These are phyloP conservation scores for Bipolaris bicolor DNA, from an alignment of 2,329 filamentous ascomycete species.

Conservation along the genomic window DNA sequence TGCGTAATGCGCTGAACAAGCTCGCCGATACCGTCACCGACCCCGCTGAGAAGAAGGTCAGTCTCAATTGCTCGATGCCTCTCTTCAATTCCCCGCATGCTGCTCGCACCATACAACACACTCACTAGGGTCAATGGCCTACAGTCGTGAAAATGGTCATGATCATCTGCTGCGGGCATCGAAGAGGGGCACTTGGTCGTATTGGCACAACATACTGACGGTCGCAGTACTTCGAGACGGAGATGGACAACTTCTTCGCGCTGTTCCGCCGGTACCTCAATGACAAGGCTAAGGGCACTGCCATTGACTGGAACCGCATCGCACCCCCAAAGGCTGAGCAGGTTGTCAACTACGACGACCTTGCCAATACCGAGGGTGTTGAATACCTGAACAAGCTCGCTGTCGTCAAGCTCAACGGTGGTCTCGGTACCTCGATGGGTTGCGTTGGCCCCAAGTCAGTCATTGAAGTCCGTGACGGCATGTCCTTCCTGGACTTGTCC, in stretches of 20 bases:
- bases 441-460: conserved; percentile 99
- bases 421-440: conserved; percentile 99
- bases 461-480: conserved; percentile 98
- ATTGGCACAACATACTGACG: conserved; percentile 24
- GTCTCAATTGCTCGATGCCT: conserved; percentile 8
- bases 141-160: conserved; percentile 4
- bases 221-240: conserved; percentile 85
- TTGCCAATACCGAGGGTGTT: conserved; percentile 87
- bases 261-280: conserved; percentile 98
- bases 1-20: conserved; percentile 96
- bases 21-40: conserved; percentile 90
- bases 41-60: conserved; percentile 77
- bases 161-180: background rate
- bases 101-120: background rate
- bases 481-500: conserved; percentile 99
- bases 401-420: conserved; percentile 98
- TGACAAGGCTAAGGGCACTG: conserved; percentile 98
- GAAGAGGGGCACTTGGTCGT: conserved; percentile 22
- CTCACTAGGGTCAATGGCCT: conserved; percentile 5
- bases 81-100: background rate
- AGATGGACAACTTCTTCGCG: conserved; percentile 99
- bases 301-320: conserved; percentile 96
- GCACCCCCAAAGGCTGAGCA: conserved; percentile 90
- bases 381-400: conserved; percentile 96
- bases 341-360: conserved; percentile 92